Percentiles rank a stretch among this genome's conserved stretches.
Evolutionary conservation across 176 grass and related monocot species (phyloP).

Genomic region (Oropetium thomaeum): DNA sequence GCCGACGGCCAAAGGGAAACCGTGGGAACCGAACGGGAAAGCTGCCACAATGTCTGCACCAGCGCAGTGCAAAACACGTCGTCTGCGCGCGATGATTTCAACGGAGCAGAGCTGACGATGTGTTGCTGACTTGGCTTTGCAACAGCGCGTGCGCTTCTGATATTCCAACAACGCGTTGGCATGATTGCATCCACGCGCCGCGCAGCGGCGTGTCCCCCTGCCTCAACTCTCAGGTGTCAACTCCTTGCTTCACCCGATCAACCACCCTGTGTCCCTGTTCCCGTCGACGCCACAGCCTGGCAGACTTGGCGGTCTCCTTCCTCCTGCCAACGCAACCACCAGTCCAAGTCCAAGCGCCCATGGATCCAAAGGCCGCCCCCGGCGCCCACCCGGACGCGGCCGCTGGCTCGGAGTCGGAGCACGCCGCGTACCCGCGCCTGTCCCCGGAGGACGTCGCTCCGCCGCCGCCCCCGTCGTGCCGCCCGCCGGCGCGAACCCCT

Average conservation of each 20-base stretch:
- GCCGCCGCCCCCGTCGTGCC: slow-evolving; percentile 43
- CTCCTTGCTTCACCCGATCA: not conserved
- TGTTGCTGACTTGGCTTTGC: too few species aligned
- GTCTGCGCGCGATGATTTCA: too few species aligned
- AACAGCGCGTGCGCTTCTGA: too few species aligned
- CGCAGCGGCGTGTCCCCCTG: not conserved
- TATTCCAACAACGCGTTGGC: too few species aligned
- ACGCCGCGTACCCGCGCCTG: slow-evolving; percentile 44
- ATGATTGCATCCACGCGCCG: slow-evolving; percentile 5
- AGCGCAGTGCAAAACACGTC: too few species aligned
- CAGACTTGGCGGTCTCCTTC: not conserved
- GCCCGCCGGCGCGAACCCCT: slow-evolving; percentile 44
- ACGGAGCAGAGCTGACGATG: too few species aligned
- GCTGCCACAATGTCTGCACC: too few species aligned
- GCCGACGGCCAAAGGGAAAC: too few species aligned
- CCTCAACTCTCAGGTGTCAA: not conserved
- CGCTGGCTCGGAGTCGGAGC: not conserved
- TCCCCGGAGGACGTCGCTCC: slow-evolving; percentile 48
- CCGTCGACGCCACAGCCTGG: not conserved
- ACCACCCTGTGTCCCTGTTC: too few species aligned
- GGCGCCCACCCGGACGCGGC: not conserved
- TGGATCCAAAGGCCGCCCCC: slow-evolving; percentile 38
- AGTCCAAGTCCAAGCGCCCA: slow-evolving; percentile 15
- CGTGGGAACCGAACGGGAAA: too few species aligned
- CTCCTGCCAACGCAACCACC: not conserved